These are phyloP conservation scores for Senna tora DNA, from an alignment of 306 rosid genomes.

Conservation along the genomic window DNA sequence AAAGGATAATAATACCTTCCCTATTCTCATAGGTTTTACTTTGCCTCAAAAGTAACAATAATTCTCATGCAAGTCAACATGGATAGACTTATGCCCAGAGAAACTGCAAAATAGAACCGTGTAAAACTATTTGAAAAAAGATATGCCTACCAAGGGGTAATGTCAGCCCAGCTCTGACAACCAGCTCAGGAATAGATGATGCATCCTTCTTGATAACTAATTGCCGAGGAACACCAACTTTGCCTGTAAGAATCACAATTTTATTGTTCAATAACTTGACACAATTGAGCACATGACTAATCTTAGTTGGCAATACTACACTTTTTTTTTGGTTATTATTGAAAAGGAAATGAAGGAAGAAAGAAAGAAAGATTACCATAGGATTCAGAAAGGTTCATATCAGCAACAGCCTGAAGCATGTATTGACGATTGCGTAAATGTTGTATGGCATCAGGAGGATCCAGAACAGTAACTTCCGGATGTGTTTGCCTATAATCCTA, in stretches of 20 bases:
- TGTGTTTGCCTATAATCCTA: slow-evolving; percentile 84
- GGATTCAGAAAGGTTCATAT: slow-evolving; percentile 71
- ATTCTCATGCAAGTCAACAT: slow-evolving; percentile 28
- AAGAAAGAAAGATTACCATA: slow-evolving; percentile 55
- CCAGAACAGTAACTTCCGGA: slow-evolving; percentile 91
- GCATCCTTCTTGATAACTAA: slow-evolving; percentile 89
- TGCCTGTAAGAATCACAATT: slow-evolving; percentile 53
- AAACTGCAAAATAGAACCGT: slow-evolving; percentile 39
- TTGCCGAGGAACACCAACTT: slow-evolving; percentile 78
- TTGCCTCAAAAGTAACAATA: slow-evolving; percentile 37
- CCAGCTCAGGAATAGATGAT: slow-evolving; percentile 74
- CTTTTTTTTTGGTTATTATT: background rate
- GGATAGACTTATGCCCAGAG: slow-evolving; percentile 29
- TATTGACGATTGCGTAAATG: slow-evolving; percentile 78
- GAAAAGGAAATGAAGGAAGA: too few species aligned
- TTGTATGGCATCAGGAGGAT: slow-evolving; percentile 96
- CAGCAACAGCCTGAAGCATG: slow-evolving; percentile 98
- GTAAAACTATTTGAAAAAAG: slow-evolving; percentile 38
- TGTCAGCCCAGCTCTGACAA: slow-evolving; percentile 63
- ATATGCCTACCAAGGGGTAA: slow-evolving; percentile 80
- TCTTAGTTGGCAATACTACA: slow-evolving; percentile 16
- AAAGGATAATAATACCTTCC: slow-evolving; percentile 37
- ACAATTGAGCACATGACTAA: slow-evolving; percentile 13
- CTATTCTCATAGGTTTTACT: slow-evolving; percentile 37
- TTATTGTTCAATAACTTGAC: slow-evolving; percentile 23